A percentile compares a stretch with the other conserved stretches of the same genome.
These are phyloP conservation scores for Biscutella laevigata DNA, from an alignment of 441 rosid genomes.

Conservation along the genomic window DNA sequence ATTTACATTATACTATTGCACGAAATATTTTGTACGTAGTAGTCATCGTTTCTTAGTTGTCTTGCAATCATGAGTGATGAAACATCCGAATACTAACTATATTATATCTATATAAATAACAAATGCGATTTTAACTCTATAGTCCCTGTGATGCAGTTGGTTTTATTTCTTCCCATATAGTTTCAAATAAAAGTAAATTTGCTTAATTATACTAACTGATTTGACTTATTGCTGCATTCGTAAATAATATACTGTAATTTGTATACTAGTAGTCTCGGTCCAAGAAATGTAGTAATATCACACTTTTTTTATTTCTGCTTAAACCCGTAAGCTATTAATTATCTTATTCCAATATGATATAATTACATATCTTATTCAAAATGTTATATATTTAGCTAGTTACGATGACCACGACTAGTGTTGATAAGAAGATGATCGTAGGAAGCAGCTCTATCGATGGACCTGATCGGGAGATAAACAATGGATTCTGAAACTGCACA, in stretches of 20 bases:
- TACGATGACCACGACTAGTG: not conserved
- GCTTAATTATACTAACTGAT: too few relatives aligned
- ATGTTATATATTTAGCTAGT: not conserved
- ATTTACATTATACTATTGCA: too few relatives aligned
- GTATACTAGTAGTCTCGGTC: too few relatives aligned
- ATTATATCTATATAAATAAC: not conserved
- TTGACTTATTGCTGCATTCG: too few relatives aligned
- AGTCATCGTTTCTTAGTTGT: too few relatives aligned
- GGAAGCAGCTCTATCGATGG: not conserved
- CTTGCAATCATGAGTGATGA: too few relatives aligned
- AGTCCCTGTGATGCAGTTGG: not conserved
- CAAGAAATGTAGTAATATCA: too few relatives aligned
- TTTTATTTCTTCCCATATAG: not conserved
- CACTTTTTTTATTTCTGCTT: too few relatives aligned
- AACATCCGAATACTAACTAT: not conserved
- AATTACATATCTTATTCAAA: not conserved
- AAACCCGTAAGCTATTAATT: too few relatives aligned
- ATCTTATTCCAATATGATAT: too few relatives aligned
- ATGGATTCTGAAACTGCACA: constrained; percentile 16
- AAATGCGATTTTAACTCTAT: not conserved
- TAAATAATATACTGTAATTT: too few relatives aligned
- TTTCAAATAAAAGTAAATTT: not conserved
- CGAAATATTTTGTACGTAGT: too few relatives aligned
- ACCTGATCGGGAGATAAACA: constrained; percentile 14
- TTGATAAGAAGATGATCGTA: constrained; percentile 7